Base-by-base conservation (phyloP, 768 basidiomycete genomes). In the Hortiboletus flavorubellus region DNA sequence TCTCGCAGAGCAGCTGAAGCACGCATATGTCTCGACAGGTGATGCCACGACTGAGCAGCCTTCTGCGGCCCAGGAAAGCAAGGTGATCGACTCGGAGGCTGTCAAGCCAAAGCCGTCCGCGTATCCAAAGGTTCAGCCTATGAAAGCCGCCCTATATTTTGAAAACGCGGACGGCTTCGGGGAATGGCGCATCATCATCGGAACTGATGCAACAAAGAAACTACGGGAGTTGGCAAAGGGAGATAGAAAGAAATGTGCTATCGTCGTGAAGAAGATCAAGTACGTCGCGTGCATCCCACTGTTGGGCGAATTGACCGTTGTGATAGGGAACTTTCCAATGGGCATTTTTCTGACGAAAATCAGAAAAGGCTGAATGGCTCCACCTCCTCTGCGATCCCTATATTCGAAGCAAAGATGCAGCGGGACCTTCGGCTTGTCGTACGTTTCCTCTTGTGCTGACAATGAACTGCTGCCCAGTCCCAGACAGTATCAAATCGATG, bases 261-360 rank as follows among this genome's bases (percentile, higher is more conserved):
- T 84, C 41, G 76, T 83, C 29, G 61, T 86, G 39, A 88, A 86
- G 69, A 89, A 89, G 65, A 86, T 89, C 64, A 81, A 76, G 88
- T 85, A 46, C 30, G 76, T 62, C 3, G 6, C 12, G 11, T 42
- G 34, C 37, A 52, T 49, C 9, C 7, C 9, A 21, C 34, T 29
- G 12, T 37, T n/a, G 39, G 10, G 30, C n/a, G 7, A 47, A 31
- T 35, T 55, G 39, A 54, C 37, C 5, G 3, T 35, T 8, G 9
- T 33, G 23, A 31, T 43, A 89, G 87, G 63, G 83, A 89, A 56
- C 75, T 90, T 11, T 89, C 87, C 0, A 77, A 79, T 4, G 87
- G 87, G 0, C 79, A 83, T 53, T 88, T 89, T 61, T 87, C 87
- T 1, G 74, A 76, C 11, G 82, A 84, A 54, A 89, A 88, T 57